Base-by-base conservation (phyloP, 2,329 filamentous ascomycete species). In the Pyrenochaeta sp. region DNA sequence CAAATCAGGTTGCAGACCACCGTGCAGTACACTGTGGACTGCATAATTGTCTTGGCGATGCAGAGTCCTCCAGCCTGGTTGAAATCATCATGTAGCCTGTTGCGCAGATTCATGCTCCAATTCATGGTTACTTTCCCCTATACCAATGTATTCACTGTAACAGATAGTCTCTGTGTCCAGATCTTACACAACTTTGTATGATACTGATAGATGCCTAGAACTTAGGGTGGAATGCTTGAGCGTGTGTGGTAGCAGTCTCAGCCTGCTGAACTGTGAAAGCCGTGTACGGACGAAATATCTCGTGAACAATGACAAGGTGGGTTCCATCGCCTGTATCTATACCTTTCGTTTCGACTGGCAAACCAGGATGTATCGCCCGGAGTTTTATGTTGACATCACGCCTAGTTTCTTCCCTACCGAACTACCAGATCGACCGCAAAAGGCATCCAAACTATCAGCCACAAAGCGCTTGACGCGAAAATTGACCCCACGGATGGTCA, bases 381-480 rank as follows among this genome's bases (percentile, higher is more conserved):
- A 43, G 7, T 2, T 25, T 5, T 25, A 8, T 19, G 19, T 39
- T 56, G n/a, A 59, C 24, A 24, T 39, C 19, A 39, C 25, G n/a
- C 40, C 19, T 30, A 56, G 54, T 8, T 34, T 24, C 51, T 60
- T 52, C 43, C 45, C 54, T 19, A 15, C 51, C 24, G 37, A 62
- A 34, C 54, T 61, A 25, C 62, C 52, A 25, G 50, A 50, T 15
- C 51, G 43, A 30, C 54, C 59, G 15, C 50, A 43, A 10, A 54
- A 52, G 34, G 42, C 34, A 28, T 46, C 45, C 10, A 53, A 56
- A 40, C 28, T 52, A 28, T 34, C 28, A 13, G 46, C 59, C 37
- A 32, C 42, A 8, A 56, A 58, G 40, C 48, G 54, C 4, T 5
- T 57, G 25, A 30, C 24, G 2, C 24, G 37, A 15, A 58, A 42